Evolutionary conservation across 495 filamentous ascomycete species (phyloP).

Genomic region (Hyphodiscus hymeniophilus): DNA sequence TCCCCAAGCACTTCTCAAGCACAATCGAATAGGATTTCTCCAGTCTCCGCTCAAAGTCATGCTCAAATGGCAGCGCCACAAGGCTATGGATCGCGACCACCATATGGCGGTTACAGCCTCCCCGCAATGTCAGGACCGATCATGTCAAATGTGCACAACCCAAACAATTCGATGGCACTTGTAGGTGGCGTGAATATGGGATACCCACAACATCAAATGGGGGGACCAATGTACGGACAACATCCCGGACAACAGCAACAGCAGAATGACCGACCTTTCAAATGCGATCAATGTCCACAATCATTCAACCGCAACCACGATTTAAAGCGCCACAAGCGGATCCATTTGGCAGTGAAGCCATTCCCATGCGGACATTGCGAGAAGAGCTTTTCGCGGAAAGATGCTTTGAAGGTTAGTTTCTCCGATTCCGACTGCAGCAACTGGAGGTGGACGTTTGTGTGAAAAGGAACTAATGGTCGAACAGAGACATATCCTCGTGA

Average conservation of each 20-base stretch:
- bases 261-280: conserved; percentile 80
- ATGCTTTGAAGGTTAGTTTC: conserved; percentile 79
- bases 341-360: conserved; percentile 91
- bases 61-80: conserved; percentile 39
- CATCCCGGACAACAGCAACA: conserved; percentile 35
- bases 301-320: conserved; percentile 98
- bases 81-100: conserved; percentile 36
- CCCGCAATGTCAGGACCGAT: conserved; percentile 62
- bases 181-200: conserved; percentile 53
- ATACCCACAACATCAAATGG: conserved; percentile 28
- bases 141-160: conserved; percentile 64
- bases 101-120: conserved; percentile 47
- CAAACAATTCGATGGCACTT: conserved; percentile 58
- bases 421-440: conserved; percentile 9
- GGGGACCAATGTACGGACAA: conserved; percentile 23
- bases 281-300: conserved; percentile 85
- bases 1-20: conserved; percentile 51
- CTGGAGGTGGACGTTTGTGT: conserved; percentile 5
- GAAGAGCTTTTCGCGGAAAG: conserved; percentile 95
- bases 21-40: conserved; percentile 45
- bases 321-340: conserved; percentile 89
- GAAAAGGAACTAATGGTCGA: conserved; percentile 23
- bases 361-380: conserved; percentile 89
- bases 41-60: conserved; percentile 37
- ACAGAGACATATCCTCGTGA: conserved; percentile 88